These are phyloP conservation scores for Vitis hybrid DNA, from an alignment of 177 flowering plant species.

Conservation along the genomic window DNA sequence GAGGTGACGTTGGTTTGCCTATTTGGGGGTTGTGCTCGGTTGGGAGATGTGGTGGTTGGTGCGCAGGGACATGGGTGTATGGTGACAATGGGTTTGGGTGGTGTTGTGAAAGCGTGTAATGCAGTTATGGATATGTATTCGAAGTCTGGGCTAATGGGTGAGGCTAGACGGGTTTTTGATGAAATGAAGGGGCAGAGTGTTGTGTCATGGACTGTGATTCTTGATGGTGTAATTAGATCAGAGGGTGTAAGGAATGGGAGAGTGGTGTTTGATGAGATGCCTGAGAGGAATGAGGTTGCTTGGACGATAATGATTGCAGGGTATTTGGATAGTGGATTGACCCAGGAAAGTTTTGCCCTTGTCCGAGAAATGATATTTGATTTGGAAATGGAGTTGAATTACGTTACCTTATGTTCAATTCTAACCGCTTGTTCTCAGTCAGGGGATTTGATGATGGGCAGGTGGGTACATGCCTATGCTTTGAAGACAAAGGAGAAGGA, in stretches of 20 bases:
- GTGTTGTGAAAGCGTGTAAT: slow-evolving; percentile 40
- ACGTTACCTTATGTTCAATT: slow-evolving; percentile 53
- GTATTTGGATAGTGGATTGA: slow-evolving; percentile 45
- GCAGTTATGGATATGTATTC: slow-evolving; percentile 69
- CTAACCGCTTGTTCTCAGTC: slow-evolving; percentile 55
- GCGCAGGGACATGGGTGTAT: slow-evolving; percentile 39
- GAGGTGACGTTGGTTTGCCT: slow-evolving; percentile 51
- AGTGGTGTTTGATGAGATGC: slow-evolving; percentile 57
- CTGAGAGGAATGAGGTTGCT: slow-evolving; percentile 59
- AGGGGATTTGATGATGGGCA: slow-evolving; percentile 55
- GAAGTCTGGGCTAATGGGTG: slow-evolving; percentile 49
- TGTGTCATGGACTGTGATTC: slow-evolving; percentile 67
- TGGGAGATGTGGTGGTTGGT: slow-evolving; percentile 38
- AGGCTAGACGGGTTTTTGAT: slow-evolving; percentile 43
- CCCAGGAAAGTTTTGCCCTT: slow-evolving; percentile 34
- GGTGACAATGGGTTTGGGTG: slow-evolving; percentile 42
- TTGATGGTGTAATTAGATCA: slow-evolving; percentile 43
- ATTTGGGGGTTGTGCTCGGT: slow-evolving; percentile 40
- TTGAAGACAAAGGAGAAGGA: slow-evolving; percentile 34
- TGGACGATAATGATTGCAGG: slow-evolving; percentile 67
- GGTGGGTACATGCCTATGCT: slow-evolving; percentile 64
- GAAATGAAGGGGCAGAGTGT: slow-evolving; percentile 48
- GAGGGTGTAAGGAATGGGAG: slow-evolving; percentile 47
- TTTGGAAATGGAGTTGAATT: slow-evolving; percentile 27
- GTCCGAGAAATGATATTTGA: slow-evolving; percentile 36